Base-by-base conservation (phyloP, 1,284 basidiomycete species). In the Ceratobasidium sp. region DNA sequence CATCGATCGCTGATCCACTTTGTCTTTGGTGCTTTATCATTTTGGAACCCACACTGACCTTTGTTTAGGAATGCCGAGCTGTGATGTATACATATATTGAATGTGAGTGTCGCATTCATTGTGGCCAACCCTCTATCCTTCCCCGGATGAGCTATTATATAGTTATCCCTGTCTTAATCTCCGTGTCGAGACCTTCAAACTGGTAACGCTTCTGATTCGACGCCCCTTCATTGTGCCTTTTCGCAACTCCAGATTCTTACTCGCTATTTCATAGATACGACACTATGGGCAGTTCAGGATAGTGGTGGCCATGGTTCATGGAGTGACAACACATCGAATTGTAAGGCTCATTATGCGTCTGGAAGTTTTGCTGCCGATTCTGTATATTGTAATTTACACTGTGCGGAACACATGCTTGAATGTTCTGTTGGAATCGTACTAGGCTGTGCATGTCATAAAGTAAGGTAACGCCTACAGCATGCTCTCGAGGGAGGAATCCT, bases 161-260 rank as follows among this genome's bases (percentile, higher is more conserved):
- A 52, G 60, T 65, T 65, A 65, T 65, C 60, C 60, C 60, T 65
- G 60, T 65, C 60, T 65, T 65, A 65, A 53, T 53, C 13, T 6
- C 25, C 34, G 32, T 65, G 60, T 65, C 60, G 60, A 65, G 60
- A 65, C 49, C 31, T 29, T 65, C 27, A 52, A 31, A 65, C 8
- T 53, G 60, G 60, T 65, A 65, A 65, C 60, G 53, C 50, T 52
- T 65, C 60, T 65, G 60, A 65, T 20, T 25, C 20, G 20, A 27
- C 25, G n/a, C 7, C 31, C 25, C 43, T 35, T 49, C 38, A 8
- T 17, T 40, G 7, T 17, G 38, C 38, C 8, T 40, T 17, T 8
- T 40, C 8, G 7, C 17, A 17, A 40, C 8, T 40, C 38, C 38
- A 17, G 38, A 17, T 17, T 40, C 38, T 40, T 40, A 40, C 17